A percentile compares a stretch with the other conserved stretches of the same genome.
Evolutionary conservation across 768 basidiomycete genomes (phyloP).

Genomic region (Pulveroboletus ravenelii): DNA sequence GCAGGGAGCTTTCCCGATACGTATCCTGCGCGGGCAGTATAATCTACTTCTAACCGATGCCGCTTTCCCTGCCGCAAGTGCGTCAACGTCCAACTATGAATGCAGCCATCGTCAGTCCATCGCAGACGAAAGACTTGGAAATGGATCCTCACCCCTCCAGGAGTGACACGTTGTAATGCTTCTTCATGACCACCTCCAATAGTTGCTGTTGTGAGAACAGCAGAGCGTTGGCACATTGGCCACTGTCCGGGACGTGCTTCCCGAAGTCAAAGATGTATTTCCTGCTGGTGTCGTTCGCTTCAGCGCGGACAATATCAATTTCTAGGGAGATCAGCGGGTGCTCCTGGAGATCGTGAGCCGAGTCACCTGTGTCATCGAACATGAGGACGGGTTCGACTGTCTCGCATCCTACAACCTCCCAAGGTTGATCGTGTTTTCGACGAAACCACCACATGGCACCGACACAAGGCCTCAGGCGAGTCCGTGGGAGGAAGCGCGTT

Average conservation of each 20-base stretch:
- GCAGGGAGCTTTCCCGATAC: slow-evolving; percentile 45
- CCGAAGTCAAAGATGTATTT: slow-evolving; percentile 61
- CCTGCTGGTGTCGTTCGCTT: slow-evolving; percentile 48
- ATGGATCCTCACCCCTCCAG: slow-evolving; percentile 54
- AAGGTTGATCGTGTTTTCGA: slow-evolving; percentile 52
- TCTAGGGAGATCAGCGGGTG: slow-evolving; percentile 36
- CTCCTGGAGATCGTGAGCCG: slow-evolving; percentile 5
- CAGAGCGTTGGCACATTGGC: slow-evolving; percentile 50
- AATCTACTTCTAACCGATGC: slow-evolving; percentile 65
- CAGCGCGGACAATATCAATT: slow-evolving; percentile 53
- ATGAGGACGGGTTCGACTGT: slow-evolving; percentile 60
- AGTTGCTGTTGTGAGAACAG: slow-evolving; percentile 63
- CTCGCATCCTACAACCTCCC: slow-evolving; percentile 74
- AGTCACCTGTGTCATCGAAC: slow-evolving; percentile 58
- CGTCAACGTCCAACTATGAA: slow-evolving; percentile 60
- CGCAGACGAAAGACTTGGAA: slow-evolving; percentile 1
- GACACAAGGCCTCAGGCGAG: slow-evolving; percentile 15
- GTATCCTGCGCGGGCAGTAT: slow-evolving; percentile 63
- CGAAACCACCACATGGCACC: slow-evolving; percentile 40
- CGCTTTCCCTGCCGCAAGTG: slow-evolving; percentile 57
- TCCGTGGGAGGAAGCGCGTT: slow-evolving; percentile 9
- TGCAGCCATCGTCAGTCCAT: slow-evolving; percentile 1
- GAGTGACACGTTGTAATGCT: slow-evolving; percentile 60
- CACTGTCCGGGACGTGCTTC: slow-evolving; percentile 39
- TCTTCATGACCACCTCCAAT: slow-evolving; percentile 47